Evolutionary conservation across 192 early-diverging fungal genomes (phyloP).

Genomic region (Bifiguratus adelaidae): DNA sequence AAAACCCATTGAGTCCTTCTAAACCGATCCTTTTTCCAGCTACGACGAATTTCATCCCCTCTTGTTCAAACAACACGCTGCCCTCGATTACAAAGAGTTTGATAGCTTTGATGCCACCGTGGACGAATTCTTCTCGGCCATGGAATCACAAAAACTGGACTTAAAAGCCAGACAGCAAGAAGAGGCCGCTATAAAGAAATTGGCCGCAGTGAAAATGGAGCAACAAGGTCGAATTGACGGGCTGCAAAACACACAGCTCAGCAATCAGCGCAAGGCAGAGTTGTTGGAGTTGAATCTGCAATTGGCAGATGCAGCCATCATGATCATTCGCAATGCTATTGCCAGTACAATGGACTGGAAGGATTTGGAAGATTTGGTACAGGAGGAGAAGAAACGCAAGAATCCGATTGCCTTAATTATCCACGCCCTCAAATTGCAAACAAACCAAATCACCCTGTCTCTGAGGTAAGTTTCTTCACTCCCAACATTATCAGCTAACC

Average conservation of each 20-base stretch:
- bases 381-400: conserved; percentile 63
- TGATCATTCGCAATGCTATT: conserved; percentile 78
- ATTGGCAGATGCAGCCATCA: conserved; percentile 79
- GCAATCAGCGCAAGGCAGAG: conserved; percentile 63
- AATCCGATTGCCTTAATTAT: conserved; percentile 81
- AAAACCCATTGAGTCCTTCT: too few relatives aligned
- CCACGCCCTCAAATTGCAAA: conserved; percentile 57
- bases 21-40: conserved; percentile 3
- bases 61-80: conserved; percentile 51
- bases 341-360: conserved; percentile 94
- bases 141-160: conserved; percentile 77
- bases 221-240: conserved; percentile 69
- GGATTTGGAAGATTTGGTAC: conserved; percentile 81
- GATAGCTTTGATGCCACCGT: conserved; percentile 73
- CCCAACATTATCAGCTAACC: conserved; percentile 31
- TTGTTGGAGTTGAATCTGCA: conserved; percentile 79
- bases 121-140: conserved; percentile 86
- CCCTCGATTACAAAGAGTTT: conserved; percentile 43
- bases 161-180: conserved; percentile 56
- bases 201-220: conserved; percentile 69
- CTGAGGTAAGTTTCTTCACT: conserved; percentile 29
- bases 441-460: conserved; percentile 66
- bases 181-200: conserved; percentile 64
- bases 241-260: conserved; percentile 61
- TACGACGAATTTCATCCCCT: conserved; percentile 68